Percentiles rank a stretch among this genome's conserved stretches.
Evolutionary conservation across 208 protist species (phyloP).

Genomic region (Acanthamoeba royreba): DNA sequence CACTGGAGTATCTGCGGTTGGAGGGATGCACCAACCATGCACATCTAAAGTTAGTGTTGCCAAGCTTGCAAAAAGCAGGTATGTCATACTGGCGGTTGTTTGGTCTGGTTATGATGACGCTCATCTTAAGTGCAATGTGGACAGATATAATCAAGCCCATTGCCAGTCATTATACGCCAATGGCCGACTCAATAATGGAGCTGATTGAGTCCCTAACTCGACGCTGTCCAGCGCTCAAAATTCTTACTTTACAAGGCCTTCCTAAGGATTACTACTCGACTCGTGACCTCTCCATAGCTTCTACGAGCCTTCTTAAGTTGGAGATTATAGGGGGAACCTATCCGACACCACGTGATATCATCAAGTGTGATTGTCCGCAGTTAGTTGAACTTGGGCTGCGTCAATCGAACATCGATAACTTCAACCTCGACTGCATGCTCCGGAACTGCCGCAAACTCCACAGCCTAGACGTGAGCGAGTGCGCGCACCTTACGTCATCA

Average conservation of each 20-base stretch:
- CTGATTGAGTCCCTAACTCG: neutral
- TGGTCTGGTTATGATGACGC: too few species aligned
- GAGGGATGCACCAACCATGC: neutral
- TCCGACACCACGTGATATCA: neutral
- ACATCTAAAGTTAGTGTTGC: neutral
- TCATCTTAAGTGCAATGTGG: too few species aligned
- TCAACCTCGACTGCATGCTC: neutral
- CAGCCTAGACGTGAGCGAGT: neutral
- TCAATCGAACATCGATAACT: slow-evolving; percentile 1
- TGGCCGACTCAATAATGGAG: neutral
- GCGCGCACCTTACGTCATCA: neutral
- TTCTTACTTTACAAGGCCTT: neutral
- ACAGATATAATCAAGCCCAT: neutral
- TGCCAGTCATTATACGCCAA: neutral
- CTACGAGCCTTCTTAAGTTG: neutral
- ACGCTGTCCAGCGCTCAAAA: neutral
- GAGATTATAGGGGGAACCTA: neutral
- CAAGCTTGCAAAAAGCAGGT: neutral
- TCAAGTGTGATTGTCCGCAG: neutral
- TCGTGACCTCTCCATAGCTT: neutral
- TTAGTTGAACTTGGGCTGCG: neutral
- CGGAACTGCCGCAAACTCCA: neutral
- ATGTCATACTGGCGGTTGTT: too few species aligned
- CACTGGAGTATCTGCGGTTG: neutral
- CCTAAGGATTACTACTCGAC: slow-evolving; percentile 24